phyloP scores from a whole-genome alignment of 257 asterid genomes.

The Rubia yunnanensis region DNA sequence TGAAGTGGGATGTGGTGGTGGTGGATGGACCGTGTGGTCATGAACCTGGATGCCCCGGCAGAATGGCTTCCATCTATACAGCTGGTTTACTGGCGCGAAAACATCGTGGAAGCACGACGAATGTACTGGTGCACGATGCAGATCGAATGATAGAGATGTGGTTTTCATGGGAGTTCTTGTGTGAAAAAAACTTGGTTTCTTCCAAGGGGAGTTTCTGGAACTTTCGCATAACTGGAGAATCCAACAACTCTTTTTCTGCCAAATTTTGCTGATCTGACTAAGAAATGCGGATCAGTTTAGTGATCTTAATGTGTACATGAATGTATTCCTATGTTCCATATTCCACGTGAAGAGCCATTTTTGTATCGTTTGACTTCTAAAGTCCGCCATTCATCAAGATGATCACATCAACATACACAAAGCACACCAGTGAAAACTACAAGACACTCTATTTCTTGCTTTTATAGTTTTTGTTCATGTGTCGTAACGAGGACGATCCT shows the following conservation, averaged over 20 bases:
- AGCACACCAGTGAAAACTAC: not conserved
- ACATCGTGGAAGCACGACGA: slow-evolving; percentile 31
- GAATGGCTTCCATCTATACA: slow-evolving; percentile 71
- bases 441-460: not conserved
- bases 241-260: slow-evolving; percentile 29
- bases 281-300: not conserved
- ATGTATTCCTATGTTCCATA: not conserved
- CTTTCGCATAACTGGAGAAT: slow-evolving; percentile 29
- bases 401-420: not conserved
- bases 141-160: slow-evolving; percentile 76
- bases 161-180: slow-evolving; percentile 85
- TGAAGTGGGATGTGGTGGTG: slow-evolving; percentile 59
- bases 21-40: slow-evolving; percentile 79
- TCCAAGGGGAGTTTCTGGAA: slow-evolving; percentile 80
- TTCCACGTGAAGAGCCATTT: too few species aligned
- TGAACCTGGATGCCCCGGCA: slow-evolving; percentile 53
- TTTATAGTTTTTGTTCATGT: not conserved
- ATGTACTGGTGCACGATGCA: slow-evolving; percentile 61
- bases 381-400: not conserved
- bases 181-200: slow-evolving; percentile 61
- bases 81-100: slow-evolving; percentile 64
- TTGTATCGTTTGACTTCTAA: not conserved
- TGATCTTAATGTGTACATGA: not conserved
- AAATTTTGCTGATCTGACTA: slow-evolving; percentile 35
- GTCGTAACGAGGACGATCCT: not conserved